These are phyloP conservation scores for Platanus orientalis DNA, from an alignment of 164 flowering plant species.

Conservation along the genomic window DNA sequence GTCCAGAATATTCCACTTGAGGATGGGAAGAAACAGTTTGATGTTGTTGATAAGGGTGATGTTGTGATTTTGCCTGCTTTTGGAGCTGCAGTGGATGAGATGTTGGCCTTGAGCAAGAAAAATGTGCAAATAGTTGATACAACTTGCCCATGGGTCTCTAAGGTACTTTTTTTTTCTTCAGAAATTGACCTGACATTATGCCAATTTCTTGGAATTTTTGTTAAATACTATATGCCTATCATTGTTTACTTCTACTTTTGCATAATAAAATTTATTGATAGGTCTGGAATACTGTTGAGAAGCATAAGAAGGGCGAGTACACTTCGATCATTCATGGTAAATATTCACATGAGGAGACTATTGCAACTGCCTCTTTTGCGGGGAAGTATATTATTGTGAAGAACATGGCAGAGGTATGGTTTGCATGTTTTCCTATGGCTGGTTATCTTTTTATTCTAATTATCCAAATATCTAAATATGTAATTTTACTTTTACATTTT, in stretches of 20 bases:
- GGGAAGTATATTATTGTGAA: constrained; percentile 84
- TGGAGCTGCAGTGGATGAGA: constrained; percentile 96
- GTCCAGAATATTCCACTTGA: constrained; percentile 70
- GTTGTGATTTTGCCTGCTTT: constrained; percentile 96
- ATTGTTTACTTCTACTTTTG: not conserved
- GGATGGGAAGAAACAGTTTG: constrained; percentile 74
- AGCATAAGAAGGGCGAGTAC: constrained; percentile 93
- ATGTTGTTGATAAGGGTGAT: constrained; percentile 79
- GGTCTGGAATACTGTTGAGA: constrained; percentile 96
- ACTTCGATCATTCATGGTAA: constrained; percentile 97
- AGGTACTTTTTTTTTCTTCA: constrained; percentile 41
- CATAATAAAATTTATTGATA: constrained; percentile 18
- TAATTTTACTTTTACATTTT: not conserved
- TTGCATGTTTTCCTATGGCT: not conserved
- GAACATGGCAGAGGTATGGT: constrained; percentile 76
- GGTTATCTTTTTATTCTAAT: not conserved
- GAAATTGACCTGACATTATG: constrained; percentile 2
- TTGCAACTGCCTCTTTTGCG: constrained; percentile 98
- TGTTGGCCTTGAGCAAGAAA: constrained; percentile 66
- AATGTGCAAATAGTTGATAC: constrained; percentile 96
- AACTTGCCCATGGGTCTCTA: constrained; percentile 98
- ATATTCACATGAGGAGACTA: constrained; percentile 89
- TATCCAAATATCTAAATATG: not conserved
- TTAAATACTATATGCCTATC: not conserved
- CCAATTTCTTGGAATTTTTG: not conserved